A percentile compares a stretch with the other conserved stretches of the same genome.
Conservation (phyloP, 1,284 basidiomycete species). For the Ustilago xerochloae region DNA sequence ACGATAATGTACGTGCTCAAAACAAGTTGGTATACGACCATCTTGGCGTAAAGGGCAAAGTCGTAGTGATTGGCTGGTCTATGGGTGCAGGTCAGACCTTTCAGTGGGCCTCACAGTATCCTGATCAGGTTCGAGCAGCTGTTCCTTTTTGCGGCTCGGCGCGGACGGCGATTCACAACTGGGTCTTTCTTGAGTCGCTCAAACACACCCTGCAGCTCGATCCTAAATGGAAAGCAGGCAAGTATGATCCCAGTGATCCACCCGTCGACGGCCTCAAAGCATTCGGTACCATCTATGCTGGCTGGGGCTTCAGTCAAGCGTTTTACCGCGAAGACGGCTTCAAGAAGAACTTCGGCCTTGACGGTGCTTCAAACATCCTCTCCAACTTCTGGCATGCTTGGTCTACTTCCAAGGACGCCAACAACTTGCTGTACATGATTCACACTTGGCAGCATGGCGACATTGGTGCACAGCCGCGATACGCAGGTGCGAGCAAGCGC, state of each 20-base stretch:
- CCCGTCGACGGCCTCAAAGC: constrained; percentile 47
- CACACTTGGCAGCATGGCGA: constrained; percentile 51
- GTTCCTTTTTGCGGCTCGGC: constrained; percentile 57
- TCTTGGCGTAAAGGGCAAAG: constrained; percentile 30
- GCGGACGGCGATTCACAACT: constrained; percentile 49
- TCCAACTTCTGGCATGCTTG: constrained; percentile 40
- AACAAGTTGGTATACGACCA: constrained; percentile 40
- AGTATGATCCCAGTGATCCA: constrained; percentile 25
- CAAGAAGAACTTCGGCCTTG: constrained; percentile 35
- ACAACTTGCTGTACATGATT: constrained; percentile 47
- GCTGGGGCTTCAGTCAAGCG: constrained; percentile 54
- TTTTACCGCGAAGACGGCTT: constrained; percentile 51
- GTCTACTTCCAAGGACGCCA: constrained; percentile 43
- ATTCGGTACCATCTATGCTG: constrained; percentile 53
- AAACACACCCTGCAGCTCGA: constrained; percentile 30
- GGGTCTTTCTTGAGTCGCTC: constrained; percentile 51
- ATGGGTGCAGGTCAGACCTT: constrained; percentile 55
- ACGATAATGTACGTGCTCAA: constrained; percentile 52
- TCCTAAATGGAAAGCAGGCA: constrained; percentile 21
- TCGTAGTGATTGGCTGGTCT: constrained; percentile 42
- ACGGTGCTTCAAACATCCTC: constrained; percentile 17
- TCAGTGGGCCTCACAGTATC: constrained; percentile 53
- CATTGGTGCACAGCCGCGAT: constrained; percentile 37
- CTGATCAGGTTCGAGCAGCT: constrained; percentile 34
- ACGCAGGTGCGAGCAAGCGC: constrained; percentile 35